Evolutionary conservation across 768 basidiomycete species (phyloP), one percentile per base, ranked within the genome.

Genomic region (Ramaria sp.): DNA sequence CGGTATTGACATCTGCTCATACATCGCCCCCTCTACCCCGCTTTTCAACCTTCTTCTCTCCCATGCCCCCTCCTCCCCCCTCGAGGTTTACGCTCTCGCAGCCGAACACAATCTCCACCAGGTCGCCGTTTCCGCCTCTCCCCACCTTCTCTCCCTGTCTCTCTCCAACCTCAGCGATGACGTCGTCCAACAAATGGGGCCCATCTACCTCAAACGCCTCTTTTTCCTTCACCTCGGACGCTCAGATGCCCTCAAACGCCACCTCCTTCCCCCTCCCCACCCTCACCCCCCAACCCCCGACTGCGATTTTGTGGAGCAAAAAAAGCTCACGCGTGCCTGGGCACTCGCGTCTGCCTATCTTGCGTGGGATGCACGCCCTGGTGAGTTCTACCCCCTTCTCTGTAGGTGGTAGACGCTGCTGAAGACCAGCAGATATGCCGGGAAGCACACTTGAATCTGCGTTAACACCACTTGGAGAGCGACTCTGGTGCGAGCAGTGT

Each of bases 71-170:
- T 58, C 68, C 17, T 60, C 54, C 19, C 73, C 76, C 4, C 62
- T 77, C 20, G 69, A 74, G 2, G 60, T 75, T 1, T 80, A 75
- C 62, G 64, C 73, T 0, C 66, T 78, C 15, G 77, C 74, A 1
- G 73, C 67, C 13, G 52, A 59, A n/a, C 57, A 69, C 61, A 54
- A 66, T 37, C 65, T 78, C 13, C 61, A 72, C 41, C 63, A 67
- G 1, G 67, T 80, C 24, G 76, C 77, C 1, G 67, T 70, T 15
- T 61, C 64, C 19, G 60, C 70, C 3, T 76, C 75, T 10, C 65
- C 71, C 12, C 69, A 72, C 59, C 68, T 75, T 7, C 66, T 76
- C 51, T 66, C 72, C 1, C 66, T 65, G 49, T 61, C 71, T 4
- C 65, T 75, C 5, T 54, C 64, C 0, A 60, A 58, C 9, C 64